phyloP scores from a whole-genome alignment of 805 yeast genomes.

The Kodamaea nitidulidarum region DNA sequence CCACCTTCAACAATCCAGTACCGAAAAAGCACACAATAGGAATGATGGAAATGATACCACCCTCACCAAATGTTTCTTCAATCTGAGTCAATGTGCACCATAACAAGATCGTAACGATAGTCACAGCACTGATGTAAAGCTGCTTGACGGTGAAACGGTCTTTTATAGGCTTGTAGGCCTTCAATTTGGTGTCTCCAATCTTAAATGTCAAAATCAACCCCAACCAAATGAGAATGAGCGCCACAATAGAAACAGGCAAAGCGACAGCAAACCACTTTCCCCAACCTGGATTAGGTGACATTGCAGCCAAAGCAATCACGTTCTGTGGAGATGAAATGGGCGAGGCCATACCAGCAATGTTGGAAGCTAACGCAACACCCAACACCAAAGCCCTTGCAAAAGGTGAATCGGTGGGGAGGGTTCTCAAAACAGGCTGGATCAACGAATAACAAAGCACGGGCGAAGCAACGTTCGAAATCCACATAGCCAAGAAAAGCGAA shows the following conservation, averaged over 20 bases:
- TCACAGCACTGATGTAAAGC: slow-evolving; percentile 38
- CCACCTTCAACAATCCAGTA: slow-evolving; percentile 44
- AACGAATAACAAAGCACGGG: slow-evolving; percentile 91
- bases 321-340: slow-evolving; percentile 98
- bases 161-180: slow-evolving; percentile 43
- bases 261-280: slow-evolving; percentile 89
- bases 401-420: slow-evolving; percentile 71
- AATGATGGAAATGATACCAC: slow-evolving; percentile 46
- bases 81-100: slow-evolving; percentile 48
- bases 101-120: slow-evolving; percentile 41
- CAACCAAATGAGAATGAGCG: slow-evolving; percentile 68
- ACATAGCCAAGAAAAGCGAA: slow-evolving; percentile 83
- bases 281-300: slow-evolving; percentile 81
- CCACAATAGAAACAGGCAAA: slow-evolving; percentile 68
- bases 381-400: slow-evolving; percentile 81
- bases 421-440: slow-evolving; percentile 83
- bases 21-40: slow-evolving; percentile 49
- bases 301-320: slow-evolving; percentile 81
- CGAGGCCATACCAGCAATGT: slow-evolving; percentile 94
- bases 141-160: slow-evolving; percentile 45
- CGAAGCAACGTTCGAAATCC: slow-evolving; percentile 97
- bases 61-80: slow-evolving; percentile 42
- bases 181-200: slow-evolving; percentile 43
- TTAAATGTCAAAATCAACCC: slow-evolving; percentile 65
- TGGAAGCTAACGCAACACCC: slow-evolving; percentile 90